Percentiles rank a stretch among this genome's conserved stretches.
Conservation (phyloP, 768 basidiomycete species). For the Boletus sensibilis region DNA sequence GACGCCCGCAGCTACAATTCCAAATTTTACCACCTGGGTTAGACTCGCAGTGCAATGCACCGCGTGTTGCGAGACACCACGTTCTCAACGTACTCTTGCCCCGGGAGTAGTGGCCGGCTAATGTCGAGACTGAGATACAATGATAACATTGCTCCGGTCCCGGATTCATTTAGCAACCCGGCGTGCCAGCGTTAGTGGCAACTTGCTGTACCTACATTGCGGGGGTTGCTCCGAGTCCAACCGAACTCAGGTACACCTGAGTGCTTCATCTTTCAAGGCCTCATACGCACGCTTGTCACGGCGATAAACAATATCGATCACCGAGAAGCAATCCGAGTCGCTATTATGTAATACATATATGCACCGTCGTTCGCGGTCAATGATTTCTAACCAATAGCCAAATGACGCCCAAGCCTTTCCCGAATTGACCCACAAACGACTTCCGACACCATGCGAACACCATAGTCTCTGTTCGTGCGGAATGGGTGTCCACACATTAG, state of each 20-base stretch:
- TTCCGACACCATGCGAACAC: background rate
- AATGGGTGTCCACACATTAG: too few relatives aligned
- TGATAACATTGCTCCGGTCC: background rate
- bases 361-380: background rate
- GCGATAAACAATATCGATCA: background rate
- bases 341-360: background rate
- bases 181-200: background rate
- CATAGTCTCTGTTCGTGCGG: background rate
- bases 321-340: background rate
- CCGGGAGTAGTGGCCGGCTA: background rate
- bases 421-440: background rate
- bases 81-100: slow-evolving; percentile 3
- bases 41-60: background rate
- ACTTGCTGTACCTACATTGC: background rate
- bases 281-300: background rate
- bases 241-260: background rate
- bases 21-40: background rate
- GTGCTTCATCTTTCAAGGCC: too few relatives aligned
- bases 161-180: background rate
- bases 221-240: background rate
- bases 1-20: background rate
- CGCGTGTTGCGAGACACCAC: slow-evolving; percentile 1
- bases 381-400: background rate
- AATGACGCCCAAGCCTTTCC: background rate
- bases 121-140: background rate